Base-by-base conservation (phyloP, 2,329 filamentous ascomycete genomes). In the Paradendryphiella salina region DNA sequence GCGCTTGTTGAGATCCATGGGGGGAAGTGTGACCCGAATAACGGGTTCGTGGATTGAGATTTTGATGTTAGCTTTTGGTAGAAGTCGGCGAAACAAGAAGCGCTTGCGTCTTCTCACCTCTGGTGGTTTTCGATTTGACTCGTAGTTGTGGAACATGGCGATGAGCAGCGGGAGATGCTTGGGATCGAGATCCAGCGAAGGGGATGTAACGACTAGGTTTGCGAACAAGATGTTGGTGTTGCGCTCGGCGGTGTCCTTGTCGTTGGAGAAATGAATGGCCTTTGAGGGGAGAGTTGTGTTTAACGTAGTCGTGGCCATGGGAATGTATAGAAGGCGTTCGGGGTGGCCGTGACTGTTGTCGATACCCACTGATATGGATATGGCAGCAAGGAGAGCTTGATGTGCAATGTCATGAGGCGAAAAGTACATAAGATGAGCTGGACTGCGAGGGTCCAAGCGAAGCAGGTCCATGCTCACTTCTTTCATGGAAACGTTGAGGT, bases 381-480 rank as follows among this genome's bases (percentile, higher is more conserved):
- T 85, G 3, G 92, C 94, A 14, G 93, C 94, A 17, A 94, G 82
- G 29, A 99, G 80, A 9, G 92, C 94, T 77, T 99, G 93, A 71
- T 99, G 94, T 10, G 94, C 94, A 65, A 96, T 86, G 69, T 96
- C 94, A 55, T 90, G 87, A 17, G 88, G 85, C 2, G 92, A 89
- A 69, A 99, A 99, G 74, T 99, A 97, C 94, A 97, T 99, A 57
- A 94, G 86, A 78, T 99, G 94, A 0, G 93, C 91, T 0, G 94
- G 91, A 13, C 92, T 96, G 64, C 90, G 93, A 34, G 90, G 87
- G 70, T 99, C 93, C 46, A 99, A 82, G 17, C 93, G 86, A 69
- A 97, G 87, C 33, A 99, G 78, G 68, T 99, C 94, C 68, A 99
- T 83, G 53, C 93, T 93, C 34, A 99, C 85, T 71, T 99, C 95